Base-by-base conservation (phyloP, 2,329 filamentous ascomycete genomes). In the Lizonia empirigonia region DNA sequence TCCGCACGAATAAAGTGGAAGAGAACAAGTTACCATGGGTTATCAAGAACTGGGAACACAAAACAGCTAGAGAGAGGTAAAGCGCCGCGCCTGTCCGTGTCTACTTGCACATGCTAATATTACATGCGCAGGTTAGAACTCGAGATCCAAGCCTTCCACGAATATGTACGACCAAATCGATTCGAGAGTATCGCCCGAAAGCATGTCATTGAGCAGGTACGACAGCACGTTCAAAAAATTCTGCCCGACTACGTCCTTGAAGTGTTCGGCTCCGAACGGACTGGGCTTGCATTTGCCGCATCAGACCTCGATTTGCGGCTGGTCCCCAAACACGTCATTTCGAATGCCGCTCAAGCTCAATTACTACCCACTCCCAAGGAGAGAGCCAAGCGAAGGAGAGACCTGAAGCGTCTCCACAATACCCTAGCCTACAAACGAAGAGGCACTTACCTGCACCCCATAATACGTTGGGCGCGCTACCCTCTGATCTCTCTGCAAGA, bases 221-320 rank as follows among this genome's bases (percentile, higher is more conserved):
- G 48, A 38, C 64, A 24, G 7, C 50, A 62, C 20, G 54, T 62
- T 9, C 53, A 34, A 41, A 1, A 49, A 4, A 15, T 7, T n/a
- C 29, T 76, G 37, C 56, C 67, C 55, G 37, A 58, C 15, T 52
- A 63, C 18, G 33, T 38, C 8, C 70, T 76, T 6, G 73, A 80
- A 50, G 53, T 81, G 2, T 80, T 82, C 50, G 84, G 84, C 15
- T 85, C 83, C 7, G 74, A 80, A 48, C 66, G 69, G 9, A 84
- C 78, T 12, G 80, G 81, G 7, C 68, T 85, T 27, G 77, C 79
- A 0, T 63, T 79, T 44, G 75, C 79, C 22, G 73, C 75, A 32
- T 86, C 84, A 6, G 80, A 82, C 64, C 72, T 86, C 10, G 80
- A 86, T 61, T 53, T 80, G 74, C 68, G 76, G 68, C 41, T 74